These are phyloP conservation scores for Seiridium cupressi DNA, from an alignment of 2,329 filamentous ascomycete species.

Conservation along the genomic window DNA sequence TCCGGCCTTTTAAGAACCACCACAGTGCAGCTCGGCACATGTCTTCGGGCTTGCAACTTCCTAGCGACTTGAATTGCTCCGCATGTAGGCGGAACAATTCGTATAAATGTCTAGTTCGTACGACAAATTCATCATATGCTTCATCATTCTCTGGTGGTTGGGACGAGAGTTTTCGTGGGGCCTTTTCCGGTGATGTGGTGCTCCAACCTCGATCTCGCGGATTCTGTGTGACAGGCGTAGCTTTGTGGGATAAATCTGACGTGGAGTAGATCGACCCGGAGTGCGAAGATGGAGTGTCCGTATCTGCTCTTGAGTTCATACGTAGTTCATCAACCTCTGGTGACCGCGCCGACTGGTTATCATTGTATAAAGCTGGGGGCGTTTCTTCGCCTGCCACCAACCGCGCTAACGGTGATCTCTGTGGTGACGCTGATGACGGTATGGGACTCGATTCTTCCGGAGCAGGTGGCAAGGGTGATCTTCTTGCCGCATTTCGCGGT, in stretches of 20 bases:
- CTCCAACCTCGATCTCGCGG: slow-evolving; percentile 7
- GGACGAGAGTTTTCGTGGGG: slow-evolving; percentile 36
- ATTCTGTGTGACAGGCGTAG: slow-evolving; percentile 23
- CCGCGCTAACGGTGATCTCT: slow-evolving; percentile 15
- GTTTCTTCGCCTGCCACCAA: slow-evolving; percentile 14
- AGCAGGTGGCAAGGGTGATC: slow-evolving; percentile 15
- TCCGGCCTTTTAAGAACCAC: slow-evolving; percentile 87
- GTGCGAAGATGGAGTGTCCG: slow-evolving; percentile 22
- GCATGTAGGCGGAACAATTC: slow-evolving; percentile 77
- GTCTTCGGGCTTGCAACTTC: slow-evolving; percentile 60
- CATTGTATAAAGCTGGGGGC: slow-evolving; percentile 18
- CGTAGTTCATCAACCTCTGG: slow-evolving; percentile 23
- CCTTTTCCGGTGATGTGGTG: slow-evolving; percentile 21
- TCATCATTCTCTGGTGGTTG: slow-evolving; percentile 34
- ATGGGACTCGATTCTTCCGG: background rate
- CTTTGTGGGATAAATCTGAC: slow-evolving; percentile 24
- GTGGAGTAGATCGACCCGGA: slow-evolving; percentile 23
- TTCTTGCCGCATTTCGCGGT: slow-evolving; percentile 14
- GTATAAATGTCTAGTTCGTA: slow-evolving; percentile 70
- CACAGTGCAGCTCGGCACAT: slow-evolving; percentile 74
- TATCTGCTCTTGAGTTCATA: slow-evolving; percentile 13
- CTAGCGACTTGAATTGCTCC: slow-evolving; percentile 67
- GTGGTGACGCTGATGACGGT: background rate
- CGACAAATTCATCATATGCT: slow-evolving; percentile 67
- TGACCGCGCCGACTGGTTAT: slow-evolving; percentile 13